These are phyloP conservation scores for Pleurotus ostreatus DNA, from an alignment of 768 basidiomycete species.

Conservation along the genomic window DNA sequence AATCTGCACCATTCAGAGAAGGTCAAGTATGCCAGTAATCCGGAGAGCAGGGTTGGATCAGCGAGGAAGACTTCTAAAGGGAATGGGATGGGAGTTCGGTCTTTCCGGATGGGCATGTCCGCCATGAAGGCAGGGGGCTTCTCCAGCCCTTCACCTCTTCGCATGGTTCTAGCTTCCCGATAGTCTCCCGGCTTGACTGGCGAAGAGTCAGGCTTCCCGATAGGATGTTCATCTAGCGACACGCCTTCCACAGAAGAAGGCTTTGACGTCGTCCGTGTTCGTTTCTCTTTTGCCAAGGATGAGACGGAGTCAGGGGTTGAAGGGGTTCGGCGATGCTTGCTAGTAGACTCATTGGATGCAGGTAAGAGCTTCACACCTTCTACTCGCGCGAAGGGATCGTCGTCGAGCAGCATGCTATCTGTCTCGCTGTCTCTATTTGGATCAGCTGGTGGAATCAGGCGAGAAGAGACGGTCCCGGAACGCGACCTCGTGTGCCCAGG, in stretches of 20 bases:
- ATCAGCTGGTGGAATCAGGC: slow-evolving; percentile 1
- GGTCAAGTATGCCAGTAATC: slow-evolving; percentile 56
- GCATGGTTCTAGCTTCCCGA: slow-evolving; percentile 31
- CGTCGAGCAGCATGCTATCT: slow-evolving; percentile 6
- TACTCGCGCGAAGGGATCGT: slow-evolving; percentile 52
- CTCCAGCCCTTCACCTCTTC: slow-evolving; percentile 35
- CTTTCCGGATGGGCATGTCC: slow-evolving; percentile 19
- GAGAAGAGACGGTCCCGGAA: slow-evolving; percentile 3
- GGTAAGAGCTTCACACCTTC: slow-evolving; percentile 46
- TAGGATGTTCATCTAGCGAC: slow-evolving; percentile 3
- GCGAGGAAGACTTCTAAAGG: slow-evolving; percentile 56
- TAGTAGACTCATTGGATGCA: slow-evolving; percentile 7
- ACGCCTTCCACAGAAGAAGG: slow-evolving; percentile 12
- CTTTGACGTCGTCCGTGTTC: slow-evolving; percentile 1
- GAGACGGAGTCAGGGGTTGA: slow-evolving; percentile 6
- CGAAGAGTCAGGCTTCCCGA: slow-evolving; percentile 12
- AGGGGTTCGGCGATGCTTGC: not conserved
- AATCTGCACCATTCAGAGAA: slow-evolving; percentile 72
- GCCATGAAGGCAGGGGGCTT: slow-evolving; percentile 33
- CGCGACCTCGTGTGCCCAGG: not conserved
- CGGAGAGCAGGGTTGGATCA: slow-evolving; percentile 45
- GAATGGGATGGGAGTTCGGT: slow-evolving; percentile 29
- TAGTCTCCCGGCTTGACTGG: slow-evolving; percentile 20
- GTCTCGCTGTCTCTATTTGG: not conserved
- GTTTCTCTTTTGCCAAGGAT: not conserved